Evolutionary conservation across 1,139 yeast genomes (phyloP), one percentile per base, ranked within the genome.

Genomic region (Suhomyces anneliseae): DNA sequence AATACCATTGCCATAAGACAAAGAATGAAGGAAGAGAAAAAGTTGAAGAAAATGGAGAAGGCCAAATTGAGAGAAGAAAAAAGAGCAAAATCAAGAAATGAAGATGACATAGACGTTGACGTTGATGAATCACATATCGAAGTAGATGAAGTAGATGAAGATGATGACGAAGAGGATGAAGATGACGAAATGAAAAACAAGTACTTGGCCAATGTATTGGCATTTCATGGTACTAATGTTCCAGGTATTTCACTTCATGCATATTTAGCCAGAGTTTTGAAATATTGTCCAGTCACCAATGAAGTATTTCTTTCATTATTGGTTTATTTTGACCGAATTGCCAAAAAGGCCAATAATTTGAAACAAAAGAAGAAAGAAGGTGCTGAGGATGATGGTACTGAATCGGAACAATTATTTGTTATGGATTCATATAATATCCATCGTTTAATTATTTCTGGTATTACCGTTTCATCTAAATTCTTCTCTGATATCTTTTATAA

Each of bases 381-480:
- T 6, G 52, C 45, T 27, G 55, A 47, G 7, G 42, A 54, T 15
- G 53, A 50, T 19, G 14, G 34, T n/a, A 44, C 40, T 12, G 66
- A 68, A 26, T 52, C 64, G 15, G 79, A 69, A 51, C 93, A 87
- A 61, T 67, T 88, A 49, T 92, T 93, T 66, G 96, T 92, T 7
- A 90, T 93, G 93, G 98, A 93, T 69, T 87, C 96, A 51, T 93
- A 87, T 68, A 93, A 93, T 65, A 90, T 93, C 54, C 99, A 93
- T 68, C 78, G 99, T 52, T 77, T 93, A 51, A 89, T 93, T 45
- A 93, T 93, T 40, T 88, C 96, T n/a, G 99, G 98, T 8, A 87
- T 95, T 47, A 93, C 99, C 0, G 98, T 93, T 24, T 90, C 96
- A 26, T 87, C 96, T 38, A 93, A 93, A 70, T 95, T 93, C 66